A percentile compares a stretch with the other conserved stretches of the same genome.
These are phyloP conservation scores for Fusarium decemcellulare DNA, from an alignment of 2,329 filamentous ascomycete genomes.

Conservation along the genomic window DNA sequence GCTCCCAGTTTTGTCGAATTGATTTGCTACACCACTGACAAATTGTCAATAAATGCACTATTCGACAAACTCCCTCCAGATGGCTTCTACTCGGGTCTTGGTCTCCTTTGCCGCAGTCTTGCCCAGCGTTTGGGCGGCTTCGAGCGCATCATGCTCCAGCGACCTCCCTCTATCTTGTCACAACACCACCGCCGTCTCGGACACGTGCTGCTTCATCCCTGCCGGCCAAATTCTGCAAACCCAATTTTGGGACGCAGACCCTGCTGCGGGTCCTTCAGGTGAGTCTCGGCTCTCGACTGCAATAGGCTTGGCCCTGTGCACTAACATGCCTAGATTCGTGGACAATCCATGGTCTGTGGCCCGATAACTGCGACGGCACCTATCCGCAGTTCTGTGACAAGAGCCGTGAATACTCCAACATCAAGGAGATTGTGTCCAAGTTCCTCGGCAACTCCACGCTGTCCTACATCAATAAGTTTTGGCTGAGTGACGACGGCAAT, in stretches of 20 bases:
- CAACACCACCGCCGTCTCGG: conserved; percentile 70
- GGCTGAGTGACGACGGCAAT: conserved; percentile 77
- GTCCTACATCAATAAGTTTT: conserved; percentile 78
- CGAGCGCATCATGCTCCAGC: conserved; percentile 33
- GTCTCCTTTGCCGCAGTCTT: conserved; percentile 28
- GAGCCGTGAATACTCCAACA: conserved; percentile 74
- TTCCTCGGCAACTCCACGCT: conserved; percentile 68
- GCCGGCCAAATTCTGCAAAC: conserved; percentile 80
- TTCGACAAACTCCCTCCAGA: conserved; percentile 7
- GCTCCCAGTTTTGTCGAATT: background rate
- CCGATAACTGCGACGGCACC: conserved; percentile 78
- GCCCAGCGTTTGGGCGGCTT: conserved; percentile 17
- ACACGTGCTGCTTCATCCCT: conserved; percentile 82
- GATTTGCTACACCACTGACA: background rate
- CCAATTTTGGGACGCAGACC: conserved; percentile 83
- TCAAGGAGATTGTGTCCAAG: conserved; percentile 73
- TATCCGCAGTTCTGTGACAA: conserved; percentile 78
- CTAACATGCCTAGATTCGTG: conserved; percentile 68
- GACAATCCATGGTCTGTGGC: conserved; percentile 81
- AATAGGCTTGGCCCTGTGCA: fast-evolving
- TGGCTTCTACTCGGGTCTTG: conserved; percentile 22
- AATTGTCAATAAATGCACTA: background rate
- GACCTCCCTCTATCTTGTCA: conserved; percentile 62
- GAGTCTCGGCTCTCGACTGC: background rate
- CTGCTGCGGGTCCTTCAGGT: conserved; percentile 70